Percentiles rank a stretch among this genome's conserved stretches.
Conservation (phyloP, 306 rosid genomes). For the Cicer judaicum region DNA sequence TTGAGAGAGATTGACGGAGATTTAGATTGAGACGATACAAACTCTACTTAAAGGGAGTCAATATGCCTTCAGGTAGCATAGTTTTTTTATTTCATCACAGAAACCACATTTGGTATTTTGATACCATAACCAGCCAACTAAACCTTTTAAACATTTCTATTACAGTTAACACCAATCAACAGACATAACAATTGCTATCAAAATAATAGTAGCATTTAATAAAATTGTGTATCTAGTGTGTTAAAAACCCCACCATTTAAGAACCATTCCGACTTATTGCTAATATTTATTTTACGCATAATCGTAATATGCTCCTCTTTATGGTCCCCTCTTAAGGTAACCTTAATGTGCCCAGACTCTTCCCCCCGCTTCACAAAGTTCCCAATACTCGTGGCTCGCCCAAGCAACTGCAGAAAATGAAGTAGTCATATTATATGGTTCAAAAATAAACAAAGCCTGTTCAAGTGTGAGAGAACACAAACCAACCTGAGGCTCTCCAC, state of each 20-base stretch:
- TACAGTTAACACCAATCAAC: conserved; percentile 29
- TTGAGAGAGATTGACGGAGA: too few relatives aligned
- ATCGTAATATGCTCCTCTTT: conserved; percentile 62
- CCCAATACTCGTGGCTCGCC: conserved; percentile 81
- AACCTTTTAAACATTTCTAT: conserved; percentile 24
- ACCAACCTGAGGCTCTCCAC: conserved; percentile 98
- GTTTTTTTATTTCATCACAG: conserved; percentile 29
- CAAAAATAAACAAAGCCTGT: neutral
- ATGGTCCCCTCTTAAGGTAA: conserved; percentile 74
- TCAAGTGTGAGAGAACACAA: conserved; percentile 13
- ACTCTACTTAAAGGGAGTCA: neutral
- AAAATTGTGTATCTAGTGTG: neutral
- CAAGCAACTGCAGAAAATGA: conserved; percentile 69
- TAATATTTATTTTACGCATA: conserved; percentile 72
- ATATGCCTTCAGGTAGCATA: conserved; percentile 23
- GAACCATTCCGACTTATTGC: conserved; percentile 89
- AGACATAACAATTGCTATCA: conserved; percentile 23
- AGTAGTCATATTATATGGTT: conserved; percentile 35
- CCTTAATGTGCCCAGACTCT: conserved; percentile 70
- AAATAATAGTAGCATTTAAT: conserved; percentile 18
- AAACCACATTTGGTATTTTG: conserved; percentile 29
- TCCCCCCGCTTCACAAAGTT: conserved; percentile 94
- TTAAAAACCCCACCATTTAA: conserved; percentile 62
- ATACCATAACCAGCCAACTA: conserved; percentile 29
- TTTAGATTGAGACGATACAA: too few relatives aligned